Evolutionary conservation across 2,329 filamentous ascomycete genomes (phyloP).

Genomic region (Phoma sp.): DNA sequence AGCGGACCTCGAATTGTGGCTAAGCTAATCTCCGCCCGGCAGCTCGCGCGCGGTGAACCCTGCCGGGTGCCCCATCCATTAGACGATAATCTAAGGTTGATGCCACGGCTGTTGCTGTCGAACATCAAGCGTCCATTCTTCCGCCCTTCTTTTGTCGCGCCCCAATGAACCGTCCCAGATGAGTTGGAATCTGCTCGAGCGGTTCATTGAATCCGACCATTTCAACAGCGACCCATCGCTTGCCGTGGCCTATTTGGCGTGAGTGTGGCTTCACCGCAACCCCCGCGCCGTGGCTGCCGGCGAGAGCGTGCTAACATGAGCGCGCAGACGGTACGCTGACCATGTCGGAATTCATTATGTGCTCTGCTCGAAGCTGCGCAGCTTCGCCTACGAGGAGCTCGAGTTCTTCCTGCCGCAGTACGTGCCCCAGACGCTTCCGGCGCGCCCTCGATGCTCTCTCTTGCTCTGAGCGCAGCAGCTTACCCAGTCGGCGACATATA

Average conservation of each 20-base stretch:
- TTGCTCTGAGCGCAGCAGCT: slow-evolving; percentile 46
- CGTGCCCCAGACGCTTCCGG: slow-evolving; percentile 23
- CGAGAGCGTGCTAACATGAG: slow-evolving; percentile 15
- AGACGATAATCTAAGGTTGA: slow-evolving; percentile 3
- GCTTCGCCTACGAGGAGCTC: slow-evolving; percentile 89
- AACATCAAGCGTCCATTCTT: slow-evolving; percentile 2
- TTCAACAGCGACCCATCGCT: slow-evolving; percentile 91
- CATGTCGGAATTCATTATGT: slow-evolving; percentile 91
- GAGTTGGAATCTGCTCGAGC: slow-evolving; percentile 83
- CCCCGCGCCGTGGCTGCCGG: slow-evolving; percentile 14
- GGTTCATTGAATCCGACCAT: slow-evolving; percentile 92
- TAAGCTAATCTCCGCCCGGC: slow-evolving; percentile 3
- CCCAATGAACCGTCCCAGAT: slow-evolving; percentile 53
- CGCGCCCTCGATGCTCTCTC: slow-evolving; percentile 8
- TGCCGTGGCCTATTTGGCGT: slow-evolving; percentile 88
- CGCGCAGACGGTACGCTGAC: slow-evolving; percentile 79
- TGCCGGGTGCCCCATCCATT: slow-evolving; percentile 8
- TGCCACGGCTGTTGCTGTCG: slow-evolving; percentile 9
- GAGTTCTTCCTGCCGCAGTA: slow-evolving; percentile 83
- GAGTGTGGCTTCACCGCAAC: slow-evolving; percentile 51
- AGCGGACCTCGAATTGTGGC: background rate
- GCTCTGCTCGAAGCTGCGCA: slow-evolving; percentile 84
- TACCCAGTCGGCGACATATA: slow-evolving; percentile 23
- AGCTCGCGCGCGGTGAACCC: slow-evolving; percentile 13
- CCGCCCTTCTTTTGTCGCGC: slow-evolving; percentile 16